Base-by-base conservation (phyloP, 805 yeast genomes). In the Candida suzukii region DNA sequence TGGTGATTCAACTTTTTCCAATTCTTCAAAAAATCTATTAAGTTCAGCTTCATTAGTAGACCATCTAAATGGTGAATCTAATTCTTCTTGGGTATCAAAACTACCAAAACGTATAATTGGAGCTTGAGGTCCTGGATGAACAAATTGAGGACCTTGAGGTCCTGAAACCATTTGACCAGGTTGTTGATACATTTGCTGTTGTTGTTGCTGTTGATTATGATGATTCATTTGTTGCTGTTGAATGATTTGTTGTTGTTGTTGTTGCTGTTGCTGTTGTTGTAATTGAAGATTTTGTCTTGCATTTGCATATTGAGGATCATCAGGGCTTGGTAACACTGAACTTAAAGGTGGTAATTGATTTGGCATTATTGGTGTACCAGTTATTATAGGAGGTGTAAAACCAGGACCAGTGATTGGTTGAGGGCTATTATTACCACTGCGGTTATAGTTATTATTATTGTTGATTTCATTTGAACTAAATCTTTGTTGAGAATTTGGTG, bases 1-100 rank as follows among this genome's bases (percentile, higher is more conserved):
- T 1, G 63, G 61, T 5, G 61, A 53, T 11, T 47, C 50, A 4
- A 45, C 41, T 12, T 61, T 63, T 21, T 68, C 70, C 43, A 76
- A 57, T 42, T 74, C 74, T 39, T 64, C 64, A 51, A 77, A 75
- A 53, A 77, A 77, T 17, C 60, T 56, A 22, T 69, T 72, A 41
- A 77, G 49, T 35, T 64, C 66, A 8, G 54, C 47, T 33, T 61
- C 61, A 31, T 61, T 59, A 5, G 68, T 56, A 2, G 62, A 48
- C 70, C 71, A 67, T 41, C 60, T 65, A 35, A 62, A 60, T 10
- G 54, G 25, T 4, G 35, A 21, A 3, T 18, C 34, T 3, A 19
- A 4, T 19, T 31, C 24, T 10, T n/a, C 24, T 17, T 18, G 22
- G 5, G 8, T 18, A 16, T 28, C 30, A 14, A 28, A 28, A 11